phyloP scores from a whole-genome alignment of 2,329 filamentous ascomycete genomes.

The Verticillium alfalfae region DNA sequence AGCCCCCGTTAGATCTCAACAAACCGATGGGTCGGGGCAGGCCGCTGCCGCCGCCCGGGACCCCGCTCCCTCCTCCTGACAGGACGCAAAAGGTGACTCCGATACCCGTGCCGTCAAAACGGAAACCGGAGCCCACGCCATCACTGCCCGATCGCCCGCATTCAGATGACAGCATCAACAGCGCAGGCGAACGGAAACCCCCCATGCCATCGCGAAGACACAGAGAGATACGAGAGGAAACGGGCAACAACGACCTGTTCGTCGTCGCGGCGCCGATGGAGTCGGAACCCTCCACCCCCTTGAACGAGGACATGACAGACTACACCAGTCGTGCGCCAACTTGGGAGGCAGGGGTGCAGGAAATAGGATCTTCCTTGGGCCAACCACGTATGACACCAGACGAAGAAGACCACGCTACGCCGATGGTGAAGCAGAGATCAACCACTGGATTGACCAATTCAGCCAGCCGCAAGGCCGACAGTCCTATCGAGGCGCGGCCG shows the following conservation, averaged over 20 bases:
- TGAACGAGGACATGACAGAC: conserved; percentile 20
- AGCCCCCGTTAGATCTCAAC: conserved; percentile 34
- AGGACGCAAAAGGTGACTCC: conserved; percentile 53
- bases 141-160: conserved; percentile 9
- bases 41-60: conserved; percentile 75
- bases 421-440: no score
- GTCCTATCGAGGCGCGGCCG: not conserved
- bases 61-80: conserved; percentile 67
- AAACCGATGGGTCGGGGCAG: conserved; percentile 79
- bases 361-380: conserved; percentile 12
- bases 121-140: conserved; percentile 43
- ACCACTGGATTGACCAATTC: not conserved
- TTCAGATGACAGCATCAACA: conserved; percentile 5
- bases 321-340: conserved; percentile 18
- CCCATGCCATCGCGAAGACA: conserved; percentile 42
- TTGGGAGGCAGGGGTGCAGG: conserved; percentile 26
- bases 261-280: conserved; percentile 62
- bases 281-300: conserved; percentile 52
- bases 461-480: conserved; percentile 1
- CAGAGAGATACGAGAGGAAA: conserved; percentile 22
- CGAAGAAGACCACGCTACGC: not conserved
- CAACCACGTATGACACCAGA: not conserved
- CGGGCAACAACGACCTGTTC: conserved; percentile 37
- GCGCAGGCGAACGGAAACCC: conserved; percentile 25
- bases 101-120: conserved; percentile 49